Evolutionary conservation across 78 protist species (phyloP), one percentile per base, ranked within the genome.

Genomic region (Cavenderia fasciculata): DNA sequence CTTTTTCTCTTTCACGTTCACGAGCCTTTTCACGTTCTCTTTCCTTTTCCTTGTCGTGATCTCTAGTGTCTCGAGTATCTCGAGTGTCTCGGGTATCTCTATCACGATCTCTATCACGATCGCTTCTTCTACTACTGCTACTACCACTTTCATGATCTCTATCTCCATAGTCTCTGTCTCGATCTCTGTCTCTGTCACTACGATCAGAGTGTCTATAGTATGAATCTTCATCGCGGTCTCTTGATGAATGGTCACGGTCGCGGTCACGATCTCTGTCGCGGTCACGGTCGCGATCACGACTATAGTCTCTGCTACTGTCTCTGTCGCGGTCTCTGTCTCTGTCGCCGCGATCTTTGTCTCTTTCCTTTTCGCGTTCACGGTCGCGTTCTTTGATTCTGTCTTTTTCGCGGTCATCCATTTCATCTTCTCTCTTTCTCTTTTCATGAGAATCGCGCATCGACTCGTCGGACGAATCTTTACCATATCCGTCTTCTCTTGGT

Each of bases 341-440:
- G 11, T 46, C 52, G 4, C 56, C 12, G 2, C 54, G 25, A 19
- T 71, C 16, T 4, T 49, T 27, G 25, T 71, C 78, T 8, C 16
- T 59, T 25, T 59, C 16, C 27, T 8, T 21, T 59, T 14, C 16
- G 54, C 54, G 54, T 14, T 49, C 54, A 18, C 54, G 12, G 27
- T 66, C 76, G 27, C 88, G 63, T 40, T 79, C 88, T 43, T 61
- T 65, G 0, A 52, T 46, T 29, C 89, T 34, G 8, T 78, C 87
- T 44, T 56, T 78, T 66, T 79, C 79, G 51, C 89, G 21, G 65
- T 79, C 89, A 43, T 79, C 89, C 0, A 29, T 0, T 29, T 79
- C 89, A 27, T 79, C 89, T 8, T 79, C 89, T 51, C 89, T 65
- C 33, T 79, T 79, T 56, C 89, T 65, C 36, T 79, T 79, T 29